Conservation (phyloP, 1,139 yeast species). For the Blastobotrys persicus region DNA sequence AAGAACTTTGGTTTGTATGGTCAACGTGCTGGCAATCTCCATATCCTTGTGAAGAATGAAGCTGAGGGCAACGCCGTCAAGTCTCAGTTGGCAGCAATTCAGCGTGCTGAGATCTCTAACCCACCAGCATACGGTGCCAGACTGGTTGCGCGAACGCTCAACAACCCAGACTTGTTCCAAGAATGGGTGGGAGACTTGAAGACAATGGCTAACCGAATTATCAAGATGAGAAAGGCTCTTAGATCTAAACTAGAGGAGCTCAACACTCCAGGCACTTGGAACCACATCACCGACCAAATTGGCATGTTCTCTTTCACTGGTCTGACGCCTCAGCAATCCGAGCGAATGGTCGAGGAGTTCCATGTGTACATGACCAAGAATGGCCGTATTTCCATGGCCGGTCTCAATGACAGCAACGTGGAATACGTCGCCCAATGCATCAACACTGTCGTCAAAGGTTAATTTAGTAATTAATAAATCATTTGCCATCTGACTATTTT, state of each 20-base stretch:
- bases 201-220: constrained; percentile 74
- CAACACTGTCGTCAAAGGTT: constrained; percentile 47
- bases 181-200: constrained; percentile 81
- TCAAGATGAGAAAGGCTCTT: constrained; percentile 59
- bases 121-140: constrained; percentile 95
- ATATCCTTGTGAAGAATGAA: constrained; percentile 44
- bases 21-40: constrained; percentile 91
- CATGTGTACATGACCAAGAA: constrained; percentile 83
- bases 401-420: constrained; percentile 76
- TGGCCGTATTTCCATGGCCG: constrained; percentile 92
- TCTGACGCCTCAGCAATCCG: constrained; percentile 64
- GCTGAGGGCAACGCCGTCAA: constrained; percentile 47
- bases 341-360: constrained; percentile 63
- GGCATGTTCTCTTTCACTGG: constrained; percentile 98
- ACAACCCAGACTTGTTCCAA: constrained; percentile 55
- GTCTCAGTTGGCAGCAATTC: constrained; percentile 76
- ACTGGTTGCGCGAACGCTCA: constrained; percentile 73
- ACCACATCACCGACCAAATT: constrained; percentile 80
- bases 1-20: constrained; percentile 97
- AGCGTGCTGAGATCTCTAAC: constrained; percentile 85
- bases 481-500: background rate
- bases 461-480: background rate
- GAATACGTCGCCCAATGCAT: constrained; percentile 78
- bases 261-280: constrained; percentile 70
- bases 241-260: constrained; percentile 52